These are phyloP conservation scores for Trebouxia sp. DNA, from an alignment of 139 green algal species.

Conservation along the genomic window DNA sequence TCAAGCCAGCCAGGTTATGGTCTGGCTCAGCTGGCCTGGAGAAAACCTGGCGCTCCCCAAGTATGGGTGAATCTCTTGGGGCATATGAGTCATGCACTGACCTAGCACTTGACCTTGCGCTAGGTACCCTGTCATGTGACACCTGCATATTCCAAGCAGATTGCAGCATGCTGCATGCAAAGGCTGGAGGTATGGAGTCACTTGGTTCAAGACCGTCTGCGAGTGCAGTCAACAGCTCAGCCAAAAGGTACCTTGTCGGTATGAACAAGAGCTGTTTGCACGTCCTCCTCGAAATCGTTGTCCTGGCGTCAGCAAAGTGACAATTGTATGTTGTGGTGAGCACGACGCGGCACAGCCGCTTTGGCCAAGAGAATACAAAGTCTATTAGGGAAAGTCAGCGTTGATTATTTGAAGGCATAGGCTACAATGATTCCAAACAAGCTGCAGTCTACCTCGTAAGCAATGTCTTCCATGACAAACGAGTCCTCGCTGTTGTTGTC, in stretches of 20 bases:
- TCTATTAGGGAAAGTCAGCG: too few species aligned
- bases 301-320: background rate
- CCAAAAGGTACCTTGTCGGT: conserved; percentile 26
- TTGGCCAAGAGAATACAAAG: too few species aligned
- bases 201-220: too few species aligned
- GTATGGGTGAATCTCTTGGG: background rate
- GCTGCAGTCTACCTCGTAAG: background rate
- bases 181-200: too few species aligned
- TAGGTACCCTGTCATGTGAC: conserved; percentile 14
- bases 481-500: conserved; percentile 12
- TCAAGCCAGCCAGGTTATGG: background rate
- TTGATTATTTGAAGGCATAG: background rate
- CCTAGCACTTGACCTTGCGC: conserved; percentile 11
- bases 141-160: background rate
- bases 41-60: conserved; percentile 22
- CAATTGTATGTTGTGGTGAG: too few species aligned
- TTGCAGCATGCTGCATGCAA: background rate
- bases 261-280: conserved; percentile 13
- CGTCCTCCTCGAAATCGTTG: background rate
- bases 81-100: conserved; percentile 21
- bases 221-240: too few species aligned
- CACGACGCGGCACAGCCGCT: too few species aligned
- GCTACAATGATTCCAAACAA: background rate
- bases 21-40: background rate
- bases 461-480: conserved; percentile 17